Conservation (phyloP, 495 filamentous ascomycete species). For the Immersiella caudata region DNA sequence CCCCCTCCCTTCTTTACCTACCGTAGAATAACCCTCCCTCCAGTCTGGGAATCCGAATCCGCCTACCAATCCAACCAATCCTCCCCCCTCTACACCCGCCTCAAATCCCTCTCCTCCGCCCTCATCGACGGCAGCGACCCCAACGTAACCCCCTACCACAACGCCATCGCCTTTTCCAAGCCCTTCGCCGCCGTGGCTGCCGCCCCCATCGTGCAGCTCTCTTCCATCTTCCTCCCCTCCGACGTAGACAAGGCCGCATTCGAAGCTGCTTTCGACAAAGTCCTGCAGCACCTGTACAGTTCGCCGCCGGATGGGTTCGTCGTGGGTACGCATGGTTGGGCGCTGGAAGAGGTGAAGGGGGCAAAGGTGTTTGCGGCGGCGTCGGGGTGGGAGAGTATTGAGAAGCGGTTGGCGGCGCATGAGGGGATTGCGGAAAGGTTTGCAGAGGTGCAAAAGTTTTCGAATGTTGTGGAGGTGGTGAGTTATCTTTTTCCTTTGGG, state of each 20-base stretch:
- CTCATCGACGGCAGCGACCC: conserved; percentile 23
- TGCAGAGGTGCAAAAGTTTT: conserved; percentile 22
- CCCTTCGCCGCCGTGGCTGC: conserved; percentile 18
- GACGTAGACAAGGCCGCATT: conserved; percentile 22
- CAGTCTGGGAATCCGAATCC: conserved; percentile 22
- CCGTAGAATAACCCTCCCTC: background rate
- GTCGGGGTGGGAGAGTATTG: conserved; percentile 24
- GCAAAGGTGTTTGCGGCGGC: conserved; percentile 24
- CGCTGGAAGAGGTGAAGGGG: conserved; percentile 21
- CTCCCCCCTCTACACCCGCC: conserved; percentile 11
- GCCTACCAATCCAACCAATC: conserved; percentile 15
- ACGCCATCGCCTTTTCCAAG: conserved; percentile 19
- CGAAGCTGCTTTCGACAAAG: conserved; percentile 17
- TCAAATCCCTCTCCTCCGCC: conserved; percentile 9
- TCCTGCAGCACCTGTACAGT: background rate
- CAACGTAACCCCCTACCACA: conserved; percentile 19
- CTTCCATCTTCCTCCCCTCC: conserved; percentile 19
- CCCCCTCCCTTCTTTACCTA: background rate
- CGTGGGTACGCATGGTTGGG: conserved; percentile 24
- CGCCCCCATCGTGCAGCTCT: conserved; percentile 22
- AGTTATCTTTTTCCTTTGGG: conserved; percentile 4
- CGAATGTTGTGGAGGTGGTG: conserved; percentile 21
- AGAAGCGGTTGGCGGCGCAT: conserved; percentile 19
- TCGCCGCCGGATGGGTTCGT: conserved; percentile 25
- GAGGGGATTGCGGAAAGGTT: conserved; percentile 18